Conservation (phyloP, 257 asterid species). For the Solanum arcanum region DNA sequence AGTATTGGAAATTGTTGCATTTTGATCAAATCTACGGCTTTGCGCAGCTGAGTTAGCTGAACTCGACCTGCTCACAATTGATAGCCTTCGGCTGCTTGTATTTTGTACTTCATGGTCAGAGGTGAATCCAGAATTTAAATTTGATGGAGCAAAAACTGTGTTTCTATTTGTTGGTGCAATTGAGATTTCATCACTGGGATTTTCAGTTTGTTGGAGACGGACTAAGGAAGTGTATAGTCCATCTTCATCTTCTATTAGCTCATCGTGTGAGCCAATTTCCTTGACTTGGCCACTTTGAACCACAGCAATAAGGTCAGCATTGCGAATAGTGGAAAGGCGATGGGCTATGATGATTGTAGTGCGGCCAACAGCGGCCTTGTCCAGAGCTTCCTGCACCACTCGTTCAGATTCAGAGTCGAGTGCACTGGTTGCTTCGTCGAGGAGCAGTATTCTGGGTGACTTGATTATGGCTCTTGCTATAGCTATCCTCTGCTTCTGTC, state of each 20-base stretch:
- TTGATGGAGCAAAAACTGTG: not conserved
- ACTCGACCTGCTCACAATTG: constrained; percentile 46
- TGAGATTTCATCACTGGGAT: not conserved
- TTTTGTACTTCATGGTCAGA: constrained; percentile 17
- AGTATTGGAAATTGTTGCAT: not conserved
- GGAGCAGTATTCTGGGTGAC: constrained; percentile 65
- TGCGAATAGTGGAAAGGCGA: constrained; percentile 85
- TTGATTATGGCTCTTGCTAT: constrained; percentile 76
- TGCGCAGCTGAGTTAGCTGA: constrained; percentile 38
- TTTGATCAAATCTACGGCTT: constrained; percentile 11
- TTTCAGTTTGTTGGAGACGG: constrained; percentile 55
- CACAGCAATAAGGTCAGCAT: constrained; percentile 67
- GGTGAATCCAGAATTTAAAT: not conserved
- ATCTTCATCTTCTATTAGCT: constrained; percentile 26
- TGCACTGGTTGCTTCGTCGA: constrained; percentile 96
- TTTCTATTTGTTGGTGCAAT: not conserved
- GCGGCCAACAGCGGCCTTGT: constrained; percentile 73
- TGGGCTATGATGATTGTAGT: constrained; percentile 82
- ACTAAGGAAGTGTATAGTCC: constrained; percentile 57
- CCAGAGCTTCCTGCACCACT: constrained; percentile 75
- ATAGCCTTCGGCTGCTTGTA: constrained; percentile 42
- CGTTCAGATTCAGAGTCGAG: constrained; percentile 81
- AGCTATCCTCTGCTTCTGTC: constrained; percentile 91
- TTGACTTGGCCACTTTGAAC: constrained; percentile 53
- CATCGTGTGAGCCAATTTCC: constrained; percentile 63